A percentile compares a stretch with the other conserved stretches of the same genome.
These are phyloP conservation scores for Patellaria atrata DNA, from an alignment of 495 filamentous ascomycete species.

Conservation along the genomic window DNA sequence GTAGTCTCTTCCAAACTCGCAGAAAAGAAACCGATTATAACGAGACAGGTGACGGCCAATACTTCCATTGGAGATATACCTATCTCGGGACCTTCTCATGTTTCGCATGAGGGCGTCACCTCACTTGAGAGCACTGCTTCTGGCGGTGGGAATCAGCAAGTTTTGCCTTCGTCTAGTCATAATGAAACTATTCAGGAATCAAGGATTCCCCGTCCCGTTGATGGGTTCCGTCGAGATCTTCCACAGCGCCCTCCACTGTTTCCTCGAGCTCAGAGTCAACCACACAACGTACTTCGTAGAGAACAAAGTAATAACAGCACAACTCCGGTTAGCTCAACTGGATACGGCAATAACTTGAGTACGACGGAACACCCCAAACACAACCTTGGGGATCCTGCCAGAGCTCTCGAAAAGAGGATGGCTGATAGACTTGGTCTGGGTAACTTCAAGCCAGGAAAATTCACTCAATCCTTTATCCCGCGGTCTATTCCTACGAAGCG, in stretches of 20 bases:
- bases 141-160: conserved; percentile 12
- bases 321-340: conserved; percentile 1
- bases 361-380: conserved; percentile 9
- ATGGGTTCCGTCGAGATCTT: conserved; percentile 25
- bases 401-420: conserved; percentile 20
- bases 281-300: conserved; percentile 28
- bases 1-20: conserved; percentile 38
- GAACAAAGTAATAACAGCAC: conserved; percentile 1
- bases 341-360: not conserved
- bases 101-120: too few relatives aligned
- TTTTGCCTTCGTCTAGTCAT: conserved; percentile 9
- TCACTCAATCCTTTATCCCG: conserved; percentile 66
- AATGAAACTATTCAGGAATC: conserved; percentile 18
- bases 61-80: too few relatives aligned
- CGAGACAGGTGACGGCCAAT: conserved; percentile 4
- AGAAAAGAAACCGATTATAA: conserved; percentile 18
- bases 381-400: conserved; percentile 9
- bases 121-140: too few relatives aligned
- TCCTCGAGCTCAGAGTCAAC: conserved; percentile 57
- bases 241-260: conserved; percentile 41
- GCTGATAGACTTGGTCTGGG: conserved; percentile 29
- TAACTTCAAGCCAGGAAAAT: conserved; percentile 36
- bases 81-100: conserved; percentile 3
- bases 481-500: conserved; percentile 54
- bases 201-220: conserved; percentile 24